Percentiles rank a stretch among this genome's conserved stretches.
phyloP scores from a whole-genome alignment of 2,329 filamentous ascomycete species.

The Diaporthe sp. region DNA sequence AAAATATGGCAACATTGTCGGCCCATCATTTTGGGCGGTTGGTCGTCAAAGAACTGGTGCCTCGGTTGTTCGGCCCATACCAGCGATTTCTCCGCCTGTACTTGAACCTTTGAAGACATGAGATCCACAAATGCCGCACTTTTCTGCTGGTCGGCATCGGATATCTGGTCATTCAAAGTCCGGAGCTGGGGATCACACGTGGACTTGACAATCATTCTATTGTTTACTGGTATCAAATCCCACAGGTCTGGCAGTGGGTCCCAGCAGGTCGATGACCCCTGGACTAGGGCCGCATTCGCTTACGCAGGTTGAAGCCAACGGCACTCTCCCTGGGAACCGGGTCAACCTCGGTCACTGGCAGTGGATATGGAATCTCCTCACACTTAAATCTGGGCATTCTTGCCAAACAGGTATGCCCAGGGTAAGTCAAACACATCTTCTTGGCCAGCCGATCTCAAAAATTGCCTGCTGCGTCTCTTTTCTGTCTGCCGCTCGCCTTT shows the following conservation, averaged over 20 bases:
- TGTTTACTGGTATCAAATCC: background rate
- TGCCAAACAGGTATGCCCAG: background rate
- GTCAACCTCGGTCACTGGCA: constrained; percentile 5
- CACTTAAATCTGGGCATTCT: background rate
- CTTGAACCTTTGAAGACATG: background rate
- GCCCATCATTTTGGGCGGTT: background rate
- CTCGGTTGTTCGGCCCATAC: background rate
- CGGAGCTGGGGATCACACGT: background rate
- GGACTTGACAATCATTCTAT: background rate
- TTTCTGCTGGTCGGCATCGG: background rate
- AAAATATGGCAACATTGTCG: background rate
- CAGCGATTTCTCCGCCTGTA: background rate
- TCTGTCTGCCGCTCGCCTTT: background rate
- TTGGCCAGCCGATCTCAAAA: background rate
- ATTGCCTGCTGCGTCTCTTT: background rate
- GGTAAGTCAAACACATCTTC: background rate
- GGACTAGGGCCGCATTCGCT: background rate
- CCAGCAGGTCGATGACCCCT: background rate
- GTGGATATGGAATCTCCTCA: constrained; percentile 1
- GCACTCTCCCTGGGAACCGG: background rate
- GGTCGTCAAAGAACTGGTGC: background rate
- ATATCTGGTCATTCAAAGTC: background rate
- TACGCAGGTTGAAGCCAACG: background rate
- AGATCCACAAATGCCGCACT: background rate
- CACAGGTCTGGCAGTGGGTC: background rate